Conservation (phyloP, 1,284 basidiomycete genomes). For the Tylopilus orsonianus region DNA sequence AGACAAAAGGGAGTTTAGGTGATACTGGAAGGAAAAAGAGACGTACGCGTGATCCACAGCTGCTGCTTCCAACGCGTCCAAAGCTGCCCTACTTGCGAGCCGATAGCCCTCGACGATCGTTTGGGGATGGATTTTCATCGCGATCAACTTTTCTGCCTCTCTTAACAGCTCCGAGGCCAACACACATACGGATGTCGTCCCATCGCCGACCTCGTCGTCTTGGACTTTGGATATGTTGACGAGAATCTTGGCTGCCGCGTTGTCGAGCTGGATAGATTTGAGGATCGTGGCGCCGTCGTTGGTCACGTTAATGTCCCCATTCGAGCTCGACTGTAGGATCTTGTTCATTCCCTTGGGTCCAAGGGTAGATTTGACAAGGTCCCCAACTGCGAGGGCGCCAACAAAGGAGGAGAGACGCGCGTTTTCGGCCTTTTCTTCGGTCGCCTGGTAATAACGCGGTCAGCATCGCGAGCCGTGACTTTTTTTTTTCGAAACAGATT, state of each 20-base stretch:
- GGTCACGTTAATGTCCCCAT: slow-evolving; percentile 94
- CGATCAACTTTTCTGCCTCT: slow-evolving; percentile 96
- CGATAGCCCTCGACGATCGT: slow-evolving; percentile 99
- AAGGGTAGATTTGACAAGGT: slow-evolving; percentile 97
- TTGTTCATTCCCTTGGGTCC: slow-evolving; percentile 99
- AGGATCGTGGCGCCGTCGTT: slow-evolving; percentile 99
- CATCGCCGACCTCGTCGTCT: slow-evolving; percentile 99
- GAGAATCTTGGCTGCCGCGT: slow-evolving; percentile 98
- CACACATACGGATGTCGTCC: slow-evolving; percentile 94
- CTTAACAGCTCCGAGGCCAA: slow-evolving; percentile 89
- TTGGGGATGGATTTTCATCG: slow-evolving; percentile 94
- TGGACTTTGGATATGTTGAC: slow-evolving; percentile 99
- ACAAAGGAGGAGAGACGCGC: slow-evolving; percentile 98
- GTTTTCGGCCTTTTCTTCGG: slow-evolving; percentile 98
- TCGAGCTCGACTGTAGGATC: slow-evolving; percentile 89
- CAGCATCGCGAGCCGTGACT: slow-evolving; percentile 1
- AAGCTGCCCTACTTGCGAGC: slow-evolving; percentile 85
- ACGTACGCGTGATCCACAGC: slow-evolving; percentile 86
- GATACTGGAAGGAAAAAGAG: slow-evolving; percentile 5
- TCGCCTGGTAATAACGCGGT: slow-evolving; percentile 60
- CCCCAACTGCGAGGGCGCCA: slow-evolving; percentile 93
- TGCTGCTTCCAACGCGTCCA: slow-evolving; percentile 80
- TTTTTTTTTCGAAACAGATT: neutral
- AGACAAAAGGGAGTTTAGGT: neutral
- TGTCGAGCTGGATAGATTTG: slow-evolving; percentile 96